A percentile compares a stretch with the other conserved stretches of the same genome.
Evolutionary conservation across 306 rosid species (phyloP).

Genomic region (Canavalia gladiata): DNA sequence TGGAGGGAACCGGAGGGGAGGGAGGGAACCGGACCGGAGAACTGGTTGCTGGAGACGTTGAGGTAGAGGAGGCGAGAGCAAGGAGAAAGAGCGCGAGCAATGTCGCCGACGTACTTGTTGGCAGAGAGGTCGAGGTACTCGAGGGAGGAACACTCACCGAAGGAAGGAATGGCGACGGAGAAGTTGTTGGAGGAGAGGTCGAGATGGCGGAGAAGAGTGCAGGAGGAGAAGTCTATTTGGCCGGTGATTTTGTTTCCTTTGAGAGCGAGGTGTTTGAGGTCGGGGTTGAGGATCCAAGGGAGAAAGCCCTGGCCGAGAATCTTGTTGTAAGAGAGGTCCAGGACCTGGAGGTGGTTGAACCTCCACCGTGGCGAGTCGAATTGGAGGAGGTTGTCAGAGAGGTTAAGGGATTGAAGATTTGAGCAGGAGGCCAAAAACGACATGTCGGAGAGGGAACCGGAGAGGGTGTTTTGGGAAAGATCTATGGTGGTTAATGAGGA

Average conservation of each 20-base stretch:
- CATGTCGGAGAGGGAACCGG: conserved; percentile 59
- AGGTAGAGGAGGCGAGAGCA: conserved; percentile 62
- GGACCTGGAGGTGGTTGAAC: conserved; percentile 51
- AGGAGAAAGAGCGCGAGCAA: conserved; percentile 50
- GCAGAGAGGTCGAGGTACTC: conserved; percentile 76
- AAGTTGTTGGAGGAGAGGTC: conserved; percentile 85
- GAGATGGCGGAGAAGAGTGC: conserved; percentile 53
- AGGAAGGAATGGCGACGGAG: conserved; percentile 60
- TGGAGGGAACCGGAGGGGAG: conserved; percentile 60
- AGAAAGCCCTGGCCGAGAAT: conserved; percentile 58
- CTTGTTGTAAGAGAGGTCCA: conserved; percentile 81
- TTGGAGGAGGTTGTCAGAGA: conserved; percentile 62
- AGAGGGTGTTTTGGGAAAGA: conserved; percentile 74
- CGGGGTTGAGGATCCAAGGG: conserved; percentile 65
- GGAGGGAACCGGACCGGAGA: conserved; percentile 67
- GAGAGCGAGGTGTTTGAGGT: conserved; percentile 56
- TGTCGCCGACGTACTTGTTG: conserved; percentile 76
- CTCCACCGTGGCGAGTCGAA: conserved; percentile 19
- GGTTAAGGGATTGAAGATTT: conserved; percentile 65
- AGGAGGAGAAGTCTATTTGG: conserved; percentile 55
- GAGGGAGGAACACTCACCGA: conserved; percentile 71
- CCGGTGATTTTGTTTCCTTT: conserved; percentile 77
- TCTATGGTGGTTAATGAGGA: conserved; percentile 66
- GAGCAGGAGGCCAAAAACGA: conserved; percentile 61
- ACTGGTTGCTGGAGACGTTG: conserved; percentile 74